Base-by-base conservation (phyloP, 2,329 filamentous ascomycete species). In the Xylariaceae sp. region DNA sequence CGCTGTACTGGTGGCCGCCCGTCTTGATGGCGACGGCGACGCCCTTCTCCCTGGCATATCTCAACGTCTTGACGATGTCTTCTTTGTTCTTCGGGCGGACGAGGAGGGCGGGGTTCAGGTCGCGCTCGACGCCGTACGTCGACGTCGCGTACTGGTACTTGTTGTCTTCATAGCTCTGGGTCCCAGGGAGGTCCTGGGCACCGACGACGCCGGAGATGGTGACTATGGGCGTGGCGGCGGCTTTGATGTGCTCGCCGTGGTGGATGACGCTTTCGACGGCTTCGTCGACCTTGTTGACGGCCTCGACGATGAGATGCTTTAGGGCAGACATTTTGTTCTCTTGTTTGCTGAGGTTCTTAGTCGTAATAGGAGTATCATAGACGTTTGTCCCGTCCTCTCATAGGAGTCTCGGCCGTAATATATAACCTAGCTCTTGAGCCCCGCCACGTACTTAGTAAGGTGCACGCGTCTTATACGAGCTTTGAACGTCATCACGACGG, bases 1-100 rank as follows among this genome's bases (percentile, higher is more conserved):
- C 69, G 35, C 65, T 68, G 47, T 73, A 73, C 45, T 72, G 68
- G 38, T 73, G 69, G 1, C 69, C 69, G 1, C 69, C 69, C 1
- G 59, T 71, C 41, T 60, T 64, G 40, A 72, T 61, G 8, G 70
- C 66, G 1, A 73, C 59, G 3, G 66, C 61, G 12, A 68, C 55
- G 2, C 61, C 62, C 35, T 63, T 55, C 3, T 58, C 49, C 28
- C 56, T 63, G 2, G 69, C 68, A 41, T 66, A 68, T 29, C 61
- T 57, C 5, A 73, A 47, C 2, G 62, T 54, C 5, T 52, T 46
- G 9, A 57, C 50, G 34, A 72, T 67, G 34, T 73, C 70, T 14
- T 66, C 52, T 17, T 67, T 63, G 31, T 55, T 57, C 16, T 60
- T 61, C 3, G 69, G 67, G 36, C 66, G 62, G 0, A 71, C 53